Percentiles rank a stretch among this genome's conserved stretches.
Conservation (phyloP, 192 early-diverging fungal genomes). For the Cetraspora pellucida region DNA sequence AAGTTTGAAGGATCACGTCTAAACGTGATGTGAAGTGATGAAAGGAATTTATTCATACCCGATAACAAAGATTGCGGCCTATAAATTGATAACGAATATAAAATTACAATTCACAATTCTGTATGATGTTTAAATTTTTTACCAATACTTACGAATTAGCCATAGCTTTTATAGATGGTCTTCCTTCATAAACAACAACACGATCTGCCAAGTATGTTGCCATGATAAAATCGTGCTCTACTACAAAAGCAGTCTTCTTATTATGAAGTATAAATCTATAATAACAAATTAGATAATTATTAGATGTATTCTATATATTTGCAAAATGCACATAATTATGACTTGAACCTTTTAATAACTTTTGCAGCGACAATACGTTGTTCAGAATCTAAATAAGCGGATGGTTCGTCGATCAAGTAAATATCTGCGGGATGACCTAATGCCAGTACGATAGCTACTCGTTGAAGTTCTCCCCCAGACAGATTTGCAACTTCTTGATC, state of each 20-base stretch:
- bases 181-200: slow-evolving; percentile 94
- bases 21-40: slow-evolving; percentile 92
- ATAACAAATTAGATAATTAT: neutral
- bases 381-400: slow-evolving; percentile 97
- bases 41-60: slow-evolving; percentile 97
- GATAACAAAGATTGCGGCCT: slow-evolving; percentile 86
- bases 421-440: slow-evolving; percentile 93
- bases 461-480: slow-evolving; percentile 99
- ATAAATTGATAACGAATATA: neutral
- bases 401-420: slow-evolving; percentile 97
- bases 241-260: slow-evolving; percentile 97
- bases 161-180: slow-evolving; percentile 78
- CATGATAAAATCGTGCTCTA: slow-evolving; percentile 99
- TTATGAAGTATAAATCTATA: slow-evolving; percentile 84
- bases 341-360: slow-evolving; percentile 86
- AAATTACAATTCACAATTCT: neutral
- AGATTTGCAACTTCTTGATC: slow-evolving; percentile 85
- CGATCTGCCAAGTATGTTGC: slow-evolving; percentile 96
- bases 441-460: slow-evolving; percentile 91
- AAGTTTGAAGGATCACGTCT: slow-evolving; percentile 96
- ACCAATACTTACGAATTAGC: slow-evolving; percentile 64
- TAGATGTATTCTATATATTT: neutral
- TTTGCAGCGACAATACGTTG: slow-evolving; percentile 98
- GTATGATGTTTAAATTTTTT: neutral
- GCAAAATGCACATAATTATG: neutral